Base-by-base conservation (phyloP, 2,329 filamentous ascomycete species). In the Aureobasidium pullulans region DNA sequence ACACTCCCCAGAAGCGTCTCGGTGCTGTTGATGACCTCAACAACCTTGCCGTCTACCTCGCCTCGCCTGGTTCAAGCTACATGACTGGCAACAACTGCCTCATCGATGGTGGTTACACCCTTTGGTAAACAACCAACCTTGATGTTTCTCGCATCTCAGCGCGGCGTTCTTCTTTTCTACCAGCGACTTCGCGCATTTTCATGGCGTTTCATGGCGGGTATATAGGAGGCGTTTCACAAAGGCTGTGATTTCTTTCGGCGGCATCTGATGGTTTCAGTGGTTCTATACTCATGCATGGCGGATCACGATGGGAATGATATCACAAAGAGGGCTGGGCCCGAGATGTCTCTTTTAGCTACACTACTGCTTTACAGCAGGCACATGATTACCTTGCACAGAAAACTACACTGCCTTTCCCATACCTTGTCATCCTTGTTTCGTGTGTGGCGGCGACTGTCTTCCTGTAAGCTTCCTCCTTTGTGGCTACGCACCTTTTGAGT, bases 81-180 rank as follows among this genome's bases (percentile, higher is more conserved):
- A 89, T 91, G 86, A 92, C 88, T 37, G 88, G 89, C 56, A 80
- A 82, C 70, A 88, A 90, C 76, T 80, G 86, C 73, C 75, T 85
- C 69, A 87, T 88, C 62, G 86, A 89, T 68, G 86, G 85, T 67
- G 85, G 85, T 50, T 87, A 87, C 77, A 84, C 83, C 46, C 80
- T 83, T 67, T 84, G 71, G 72, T 73, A 69, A 61, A 62, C 31
- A 23, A 5, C 32, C 39, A 37, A 32, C 16, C 37, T 19, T 43
- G 4, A 48, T 31, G 43, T 31, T 16, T 23, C 34, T 48, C 13
- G n/a, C 13, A 28, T n/a, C 31, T 57, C 52, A 57, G 54, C 54
- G 42, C 23, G 54, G 54, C 54, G 43, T 57, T 57, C 31, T 34
- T 48, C 34, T 23, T 48, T 48, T 10, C 40, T 23, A 37, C 28